phyloP scores from a whole-genome alignment of 2,329 filamentous ascomycete genomes.

The Sporothrix dimorphospora region DNA sequence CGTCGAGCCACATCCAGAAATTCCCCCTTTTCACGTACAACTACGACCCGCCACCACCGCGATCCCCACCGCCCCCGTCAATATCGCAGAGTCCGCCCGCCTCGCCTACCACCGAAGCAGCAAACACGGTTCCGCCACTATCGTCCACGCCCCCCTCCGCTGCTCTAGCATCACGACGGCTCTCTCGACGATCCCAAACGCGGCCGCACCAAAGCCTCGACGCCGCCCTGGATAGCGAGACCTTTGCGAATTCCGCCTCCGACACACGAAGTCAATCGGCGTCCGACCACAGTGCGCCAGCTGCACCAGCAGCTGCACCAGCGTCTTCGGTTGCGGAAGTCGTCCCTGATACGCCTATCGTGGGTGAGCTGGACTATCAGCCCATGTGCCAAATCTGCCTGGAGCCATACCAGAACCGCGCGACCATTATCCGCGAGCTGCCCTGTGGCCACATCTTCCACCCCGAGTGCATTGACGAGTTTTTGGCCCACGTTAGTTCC shows the following conservation, averaged over 20 bases:
- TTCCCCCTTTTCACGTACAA: conserved; percentile 81
- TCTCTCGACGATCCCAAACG: not conserved
- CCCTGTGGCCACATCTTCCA: conserved; percentile 94
- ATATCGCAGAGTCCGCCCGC: not conserved
- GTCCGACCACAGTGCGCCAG: not conserved
- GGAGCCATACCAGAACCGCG: conserved; percentile 71
- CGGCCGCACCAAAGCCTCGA: conserved; percentile 22
- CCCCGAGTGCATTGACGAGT: conserved; percentile 86
- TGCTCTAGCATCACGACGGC: not conserved
- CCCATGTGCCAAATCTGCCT: conserved; percentile 89
- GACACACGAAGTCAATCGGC: conserved; percentile 17
- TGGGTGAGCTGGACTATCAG: conserved; percentile 61
- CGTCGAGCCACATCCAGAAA: conserved; percentile 67
- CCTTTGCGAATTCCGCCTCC: not conserved
- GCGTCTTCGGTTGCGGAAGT: not conserved
- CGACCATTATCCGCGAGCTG: conserved; percentile 78
- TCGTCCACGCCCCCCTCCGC: not conserved
- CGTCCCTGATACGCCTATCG: conserved; percentile 21
- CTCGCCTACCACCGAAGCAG: not conserved
- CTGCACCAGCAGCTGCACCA: not conserved
- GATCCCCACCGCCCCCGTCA: not conserved
- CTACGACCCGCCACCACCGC: conserved; percentile 51
- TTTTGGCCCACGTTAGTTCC: conserved; percentile 76
- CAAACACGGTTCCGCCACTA: not conserved
- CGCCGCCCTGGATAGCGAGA: not conserved